These are phyloP conservation scores for Powellomyces hirtus DNA, from an alignment of 192 early-diverging fungal genomes.

Conservation along the genomic window DNA sequence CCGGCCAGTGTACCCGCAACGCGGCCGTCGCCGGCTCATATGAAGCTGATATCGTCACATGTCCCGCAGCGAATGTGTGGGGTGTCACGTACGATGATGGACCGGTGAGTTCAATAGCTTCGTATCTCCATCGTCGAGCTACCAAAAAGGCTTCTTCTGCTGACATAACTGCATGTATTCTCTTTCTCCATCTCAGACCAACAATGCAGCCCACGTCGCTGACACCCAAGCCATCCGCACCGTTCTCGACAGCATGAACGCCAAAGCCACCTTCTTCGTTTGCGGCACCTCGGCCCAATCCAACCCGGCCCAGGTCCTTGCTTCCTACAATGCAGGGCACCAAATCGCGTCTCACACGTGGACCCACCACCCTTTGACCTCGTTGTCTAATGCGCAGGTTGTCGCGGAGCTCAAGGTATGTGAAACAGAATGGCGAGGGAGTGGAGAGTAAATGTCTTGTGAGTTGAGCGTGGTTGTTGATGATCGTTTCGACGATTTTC, in stretches of 20 bases:
- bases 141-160: too few relatives aligned
- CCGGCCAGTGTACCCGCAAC: slow-evolving; percentile 17
- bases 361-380: slow-evolving; percentile 62
- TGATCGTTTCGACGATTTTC: background rate
- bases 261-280: slow-evolving; percentile 35
- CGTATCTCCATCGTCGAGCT: too few relatives aligned
- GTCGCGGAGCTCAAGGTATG: slow-evolving; percentile 61
- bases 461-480: background rate
- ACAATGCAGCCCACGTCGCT: background rate
- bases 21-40: background rate
- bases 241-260: background rate
- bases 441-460: too few relatives aligned
- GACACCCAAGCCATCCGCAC: slow-evolving; percentile 20
- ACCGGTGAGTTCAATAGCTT: background rate
- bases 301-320: slow-evolving; percentile 25
- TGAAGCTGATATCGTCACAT: slow-evolving; percentile 20
- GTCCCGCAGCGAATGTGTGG: slow-evolving; percentile 12
- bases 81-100: slow-evolving; percentile 13
- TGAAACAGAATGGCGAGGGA: background rate
- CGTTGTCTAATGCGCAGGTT: slow-evolving; percentile 67
- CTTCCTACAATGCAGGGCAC: slow-evolving; percentile 34
- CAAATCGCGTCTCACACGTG: slow-evolving; percentile 47
- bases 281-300: slow-evolving; percentile 19
- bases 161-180: too few relatives aligned
- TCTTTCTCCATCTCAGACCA: too few relatives aligned